These are phyloP conservation scores for Dactylis glomerata DNA, from an alignment of 176 grass and related monocot species.

Conservation along the genomic window DNA sequence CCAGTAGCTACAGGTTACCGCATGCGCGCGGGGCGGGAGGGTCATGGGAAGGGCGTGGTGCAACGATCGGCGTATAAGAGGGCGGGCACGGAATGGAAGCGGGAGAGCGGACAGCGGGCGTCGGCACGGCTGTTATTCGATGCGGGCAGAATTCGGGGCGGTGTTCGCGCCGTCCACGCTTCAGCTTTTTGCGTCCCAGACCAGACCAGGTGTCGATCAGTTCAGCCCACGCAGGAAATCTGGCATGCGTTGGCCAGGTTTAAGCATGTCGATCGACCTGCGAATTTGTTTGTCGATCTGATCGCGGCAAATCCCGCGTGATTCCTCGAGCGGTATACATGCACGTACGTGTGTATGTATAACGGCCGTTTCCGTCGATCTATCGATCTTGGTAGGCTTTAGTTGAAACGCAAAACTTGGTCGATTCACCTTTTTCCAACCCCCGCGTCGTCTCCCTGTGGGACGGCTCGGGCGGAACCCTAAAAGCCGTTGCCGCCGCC, in stretches of 20 bases:
- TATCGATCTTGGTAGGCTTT: no score
- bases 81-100: neutral
- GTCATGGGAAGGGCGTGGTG: constrained; percentile 9
- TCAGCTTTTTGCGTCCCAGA: neutral
- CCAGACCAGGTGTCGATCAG: neutral
- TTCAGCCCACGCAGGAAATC: neutral
- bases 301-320: neutral
- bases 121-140: neutral
- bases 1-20: neutral
- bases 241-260: neutral
- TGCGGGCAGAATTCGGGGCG: neutral
- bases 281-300: neutral
- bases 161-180: neutral
- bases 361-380: no score
- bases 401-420: no score
- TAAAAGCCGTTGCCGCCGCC: no score
- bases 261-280: neutral
- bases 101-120: neutral
- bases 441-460: no score
- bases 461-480: no score
- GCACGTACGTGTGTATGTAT: no score
- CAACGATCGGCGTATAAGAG: neutral
- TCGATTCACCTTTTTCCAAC: no score
- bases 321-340: neutral
- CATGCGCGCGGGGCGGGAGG: neutral